Conservation (phyloP, 1,284 basidiomycete species). For the Moniliophthora roreri region DNA sequence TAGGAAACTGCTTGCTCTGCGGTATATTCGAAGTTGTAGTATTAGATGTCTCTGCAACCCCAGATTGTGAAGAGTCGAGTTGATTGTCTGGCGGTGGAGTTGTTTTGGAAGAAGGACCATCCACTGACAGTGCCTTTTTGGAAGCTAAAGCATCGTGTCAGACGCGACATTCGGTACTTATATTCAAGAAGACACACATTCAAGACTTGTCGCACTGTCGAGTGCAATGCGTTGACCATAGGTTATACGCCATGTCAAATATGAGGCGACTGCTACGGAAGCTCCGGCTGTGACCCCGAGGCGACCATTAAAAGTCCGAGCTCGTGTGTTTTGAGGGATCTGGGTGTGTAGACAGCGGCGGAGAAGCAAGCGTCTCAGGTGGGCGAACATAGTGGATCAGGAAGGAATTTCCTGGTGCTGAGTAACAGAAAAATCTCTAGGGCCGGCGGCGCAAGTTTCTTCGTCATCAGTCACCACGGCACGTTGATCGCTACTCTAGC, state of each 20-base stretch:
- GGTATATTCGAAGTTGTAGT: not conserved
- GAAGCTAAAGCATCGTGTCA: not conserved
- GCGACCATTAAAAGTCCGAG: constrained; percentile 23
- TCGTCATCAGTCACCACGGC: too few relatives aligned
- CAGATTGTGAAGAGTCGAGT: not conserved
- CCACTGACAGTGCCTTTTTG: constrained; percentile 8
- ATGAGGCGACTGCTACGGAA: constrained; percentile 45
- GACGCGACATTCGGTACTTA: not conserved
- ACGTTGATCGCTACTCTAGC: too few relatives aligned
- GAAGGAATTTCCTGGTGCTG: not conserved
- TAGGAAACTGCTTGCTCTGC: not conserved
- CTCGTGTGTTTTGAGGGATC: constrained; percentile 22
- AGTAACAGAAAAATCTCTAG: not conserved
- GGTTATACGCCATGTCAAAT: constrained; percentile 42
- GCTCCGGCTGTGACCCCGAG: constrained; percentile 39
- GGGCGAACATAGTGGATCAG: constrained; percentile 34
- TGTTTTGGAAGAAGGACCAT: constrained; percentile 10
- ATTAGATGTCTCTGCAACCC: not conserved
- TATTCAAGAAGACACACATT: constrained; percentile 8
- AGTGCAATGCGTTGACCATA: constrained; percentile 44
- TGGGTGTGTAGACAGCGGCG: constrained; percentile 48
- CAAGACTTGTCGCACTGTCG: constrained; percentile 30
- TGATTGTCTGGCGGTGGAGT: not conserved
- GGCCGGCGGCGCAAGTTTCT: not conserved
- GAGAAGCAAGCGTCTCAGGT: constrained; percentile 41